Percentiles rank a stretch among this genome's conserved stretches.
Evolutionary conservation across 148 eudicot genomes (phyloP).

Genomic region (Silene uniflora): DNA sequence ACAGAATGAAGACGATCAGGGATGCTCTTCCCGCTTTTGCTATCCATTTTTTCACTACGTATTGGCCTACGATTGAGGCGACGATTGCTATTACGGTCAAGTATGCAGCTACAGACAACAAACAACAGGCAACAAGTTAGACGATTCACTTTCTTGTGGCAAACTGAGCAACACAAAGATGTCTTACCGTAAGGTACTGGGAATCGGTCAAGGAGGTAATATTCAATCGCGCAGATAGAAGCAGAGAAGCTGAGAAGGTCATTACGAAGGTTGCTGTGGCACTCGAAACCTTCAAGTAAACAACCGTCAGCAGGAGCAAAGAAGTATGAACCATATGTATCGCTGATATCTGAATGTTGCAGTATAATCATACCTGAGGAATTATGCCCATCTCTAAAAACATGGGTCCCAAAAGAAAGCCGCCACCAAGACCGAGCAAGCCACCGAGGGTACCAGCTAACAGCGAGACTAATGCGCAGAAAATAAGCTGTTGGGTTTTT

Average conservation of each 20-base stretch:
- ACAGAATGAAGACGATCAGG: constrained; percentile 55
- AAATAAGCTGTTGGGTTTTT: constrained; percentile 27
- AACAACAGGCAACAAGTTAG: neutral
- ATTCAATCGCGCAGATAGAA: constrained; percentile 61
- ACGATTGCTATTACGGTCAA: constrained; percentile 47
- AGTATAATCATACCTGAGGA: constrained; percentile 46
- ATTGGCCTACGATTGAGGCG: constrained; percentile 55
- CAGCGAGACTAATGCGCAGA: constrained; percentile 43
- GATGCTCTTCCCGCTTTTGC: constrained; percentile 49
- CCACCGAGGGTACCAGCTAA: constrained; percentile 65
- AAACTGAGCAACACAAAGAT: no score
- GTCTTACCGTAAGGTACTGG: constrained; percentile 63
- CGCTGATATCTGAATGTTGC: neutral
- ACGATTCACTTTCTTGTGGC: neutral
- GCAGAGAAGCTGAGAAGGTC: constrained; percentile 63
- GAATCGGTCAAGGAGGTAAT: constrained; percentile 61
- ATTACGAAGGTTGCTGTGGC: constrained; percentile 68
- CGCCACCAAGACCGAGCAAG: constrained; percentile 71
- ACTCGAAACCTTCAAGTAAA: constrained; percentile 49
- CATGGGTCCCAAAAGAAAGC: constrained; percentile 55
- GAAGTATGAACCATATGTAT: neutral
- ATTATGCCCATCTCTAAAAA: constrained; percentile 61
- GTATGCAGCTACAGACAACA: constrained; percentile 51
- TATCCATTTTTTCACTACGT: constrained; percentile 45
- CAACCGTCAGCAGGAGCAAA: neutral